Evolutionary conservation across 169 alveolate species (phyloP).

Genomic region (Eimeria brunetti): DNA sequence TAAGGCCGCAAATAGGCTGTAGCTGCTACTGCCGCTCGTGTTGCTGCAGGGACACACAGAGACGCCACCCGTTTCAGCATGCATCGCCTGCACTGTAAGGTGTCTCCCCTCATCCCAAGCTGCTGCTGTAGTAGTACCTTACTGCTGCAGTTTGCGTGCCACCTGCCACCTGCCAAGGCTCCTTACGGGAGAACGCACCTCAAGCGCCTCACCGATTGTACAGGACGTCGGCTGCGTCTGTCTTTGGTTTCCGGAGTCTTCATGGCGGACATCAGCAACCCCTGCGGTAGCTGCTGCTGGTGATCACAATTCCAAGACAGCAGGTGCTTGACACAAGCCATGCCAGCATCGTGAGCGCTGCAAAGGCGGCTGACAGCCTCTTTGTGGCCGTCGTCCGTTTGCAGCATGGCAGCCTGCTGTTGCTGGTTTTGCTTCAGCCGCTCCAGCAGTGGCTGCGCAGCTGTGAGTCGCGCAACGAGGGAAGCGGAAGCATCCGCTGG

Average conservation of each 20-base stretch:
- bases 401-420: constrained; percentile 49
- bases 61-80: neutral
- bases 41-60: constrained; percentile 66
- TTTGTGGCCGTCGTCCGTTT: neutral
- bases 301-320: constrained; percentile 32
- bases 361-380: constrained; percentile 31
- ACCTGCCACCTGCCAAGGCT: neutral
- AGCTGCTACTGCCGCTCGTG: constrained; percentile 32
- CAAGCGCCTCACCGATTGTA: neutral
- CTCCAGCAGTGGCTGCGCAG: constrained; percentile 64
- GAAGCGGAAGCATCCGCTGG: constrained; percentile 45
- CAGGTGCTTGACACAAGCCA: constrained; percentile 25
- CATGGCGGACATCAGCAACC: constrained; percentile 12
- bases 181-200: constrained; percentile 27
- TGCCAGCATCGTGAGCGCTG: constrained; percentile 31
- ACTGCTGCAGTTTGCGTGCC: neutral
- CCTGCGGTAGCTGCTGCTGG: constrained; percentile 55
- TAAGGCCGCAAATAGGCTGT: constrained; percentile 27
- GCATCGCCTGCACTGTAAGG: neutral
- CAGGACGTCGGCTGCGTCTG: constrained; percentile 46
- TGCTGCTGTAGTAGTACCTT: neutral
- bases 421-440: constrained; percentile 37
- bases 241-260: constrained; percentile 51
- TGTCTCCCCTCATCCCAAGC: neutral
- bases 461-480: constrained; percentile 45